These are phyloP conservation scores for Solanum hybrid DNA, from an alignment of 305 asterid genomes.

Conservation along the genomic window DNA sequence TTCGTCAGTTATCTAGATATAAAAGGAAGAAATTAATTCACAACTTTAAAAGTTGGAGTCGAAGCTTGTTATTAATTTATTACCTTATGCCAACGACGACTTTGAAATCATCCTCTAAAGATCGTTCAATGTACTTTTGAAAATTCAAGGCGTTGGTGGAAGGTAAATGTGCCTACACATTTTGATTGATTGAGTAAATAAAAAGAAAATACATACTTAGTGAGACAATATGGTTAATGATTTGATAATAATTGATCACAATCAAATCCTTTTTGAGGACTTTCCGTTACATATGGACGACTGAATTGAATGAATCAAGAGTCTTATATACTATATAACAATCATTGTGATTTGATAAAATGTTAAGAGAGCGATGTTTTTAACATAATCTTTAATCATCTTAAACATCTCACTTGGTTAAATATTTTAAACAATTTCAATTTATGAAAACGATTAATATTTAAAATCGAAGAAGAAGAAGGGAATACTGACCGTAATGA, in stretches of 20 bases:
- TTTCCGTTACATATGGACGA: background rate
- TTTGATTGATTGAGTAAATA: background rate
- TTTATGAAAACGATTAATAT: background rate
- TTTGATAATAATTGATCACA: background rate
- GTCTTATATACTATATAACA: background rate
- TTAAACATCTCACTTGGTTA: background rate
- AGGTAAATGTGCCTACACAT: constrained; percentile 56
- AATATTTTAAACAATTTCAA: background rate
- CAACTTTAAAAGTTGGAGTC: background rate
- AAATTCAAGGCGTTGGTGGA: constrained; percentile 50
- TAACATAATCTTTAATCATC: background rate
- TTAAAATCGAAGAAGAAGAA: background rate
- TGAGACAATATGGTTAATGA: background rate
- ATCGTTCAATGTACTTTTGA: constrained; percentile 49
- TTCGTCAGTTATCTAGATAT: background rate
- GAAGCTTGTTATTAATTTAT: background rate
- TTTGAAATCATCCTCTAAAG: constrained; percentile 68
- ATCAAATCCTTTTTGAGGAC: background rate
- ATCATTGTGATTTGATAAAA: background rate
- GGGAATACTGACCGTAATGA: constrained; percentile 37
- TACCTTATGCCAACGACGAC: constrained; percentile 40
- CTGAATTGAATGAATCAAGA: background rate
- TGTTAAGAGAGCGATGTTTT: background rate
- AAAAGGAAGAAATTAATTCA: background rate
- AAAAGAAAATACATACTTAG: background rate